Percentiles rank a stretch among this genome's conserved stretches.
Evolutionary conservation across 1,139 yeast genomes (phyloP).

Genomic region (Zhuliangozyma blackwelliae): DNA sequence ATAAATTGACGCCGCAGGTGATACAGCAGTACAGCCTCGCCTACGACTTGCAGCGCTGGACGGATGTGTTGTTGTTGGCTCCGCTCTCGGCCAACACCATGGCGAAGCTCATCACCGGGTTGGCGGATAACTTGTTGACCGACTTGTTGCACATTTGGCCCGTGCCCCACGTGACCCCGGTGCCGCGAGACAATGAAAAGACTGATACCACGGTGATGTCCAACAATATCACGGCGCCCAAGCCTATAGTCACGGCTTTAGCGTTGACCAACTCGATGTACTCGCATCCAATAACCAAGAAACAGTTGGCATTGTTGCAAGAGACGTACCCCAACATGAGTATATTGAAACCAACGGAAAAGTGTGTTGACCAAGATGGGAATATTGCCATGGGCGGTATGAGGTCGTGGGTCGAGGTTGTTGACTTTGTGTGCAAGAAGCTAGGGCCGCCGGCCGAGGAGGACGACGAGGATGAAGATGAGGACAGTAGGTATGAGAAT

Average conservation of each 20-base stretch:
- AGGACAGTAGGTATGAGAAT: slow-evolving; percentile 12
- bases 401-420: slow-evolving; percentile 30
- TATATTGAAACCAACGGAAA: slow-evolving; percentile 27
- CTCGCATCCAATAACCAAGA: slow-evolving; percentile 26
- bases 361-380: slow-evolving; percentile 28
- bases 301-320: slow-evolving; percentile 19
- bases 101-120: slow-evolving; percentile 26
- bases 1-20: slow-evolving; percentile 6
- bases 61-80: slow-evolving; percentile 30
- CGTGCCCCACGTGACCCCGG: slow-evolving; percentile 8
- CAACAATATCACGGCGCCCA: slow-evolving; percentile 17
- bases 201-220: slow-evolving; percentile 17
- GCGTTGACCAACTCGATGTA: slow-evolving; percentile 28
- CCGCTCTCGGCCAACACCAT: slow-evolving; percentile 28
- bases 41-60: slow-evolving; percentile 25
- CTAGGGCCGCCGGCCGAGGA: slow-evolving; percentile 21
- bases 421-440: slow-evolving; percentile 23
- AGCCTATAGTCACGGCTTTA: slow-evolving; percentile 25
- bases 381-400: slow-evolving; percentile 31
- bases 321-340: slow-evolving; percentile 26
- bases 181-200: slow-evolving; percentile 1
- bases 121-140: slow-evolving; percentile 24
- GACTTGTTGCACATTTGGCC: slow-evolving; percentile 27
- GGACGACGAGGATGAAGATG: slow-evolving; percentile 19
- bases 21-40: slow-evolving; percentile 16